Evolutionary conservation across 176 grass and related monocot genomes (phyloP), one percentile per base, ranked within the genome.

Genomic region (Paspalum vaginatum): DNA sequence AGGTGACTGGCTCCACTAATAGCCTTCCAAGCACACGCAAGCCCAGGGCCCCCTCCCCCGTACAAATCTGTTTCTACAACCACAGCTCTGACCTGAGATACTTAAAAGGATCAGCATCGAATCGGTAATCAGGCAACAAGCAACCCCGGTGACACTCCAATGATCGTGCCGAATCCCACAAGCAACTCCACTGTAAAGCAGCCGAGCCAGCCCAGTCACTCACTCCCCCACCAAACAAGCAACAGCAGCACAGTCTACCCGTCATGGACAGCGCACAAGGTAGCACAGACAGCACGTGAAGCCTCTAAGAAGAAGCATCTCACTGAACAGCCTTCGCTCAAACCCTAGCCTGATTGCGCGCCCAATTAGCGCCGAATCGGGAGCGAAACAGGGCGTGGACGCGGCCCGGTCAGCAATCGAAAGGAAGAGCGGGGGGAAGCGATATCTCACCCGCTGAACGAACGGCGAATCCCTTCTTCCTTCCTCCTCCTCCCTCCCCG

Each of bases 111-210:
- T 72, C 63, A 57, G 25, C 46, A 61, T 84, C 62, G 41, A 47
- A 80, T 64, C 37, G 40, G 47, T 41, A 65, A 61, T 17, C 82
- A 72, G 69, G 61, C 62, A 80, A 65, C 77, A 81, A 63, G 56
- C 64, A 84, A 85, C 70, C 55, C 47, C 39, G 14, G 11, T 45
- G 15, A 88, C 32, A 61, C 42, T 78, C 50, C 50, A 80, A 18
- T 57, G 22, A 32, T 52, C 1, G 40, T 9, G 37, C 5, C 26
- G 58, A 89, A 70, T 37, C 74, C 82, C 72, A 65, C 48, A 71
- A 71, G 77, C 77, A 81, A 81, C 48, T 20, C 46, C 77, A 70
- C 39, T 39, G 11, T 37, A 26, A 70, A 70, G 69, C 76, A 68
- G 24, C 45, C 46, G 27, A 51, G 8, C 12, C 76, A 52, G 38